phyloP scores from a whole-genome alignment of 768 basidiomycete species.

The Podaxis sp. region DNA sequence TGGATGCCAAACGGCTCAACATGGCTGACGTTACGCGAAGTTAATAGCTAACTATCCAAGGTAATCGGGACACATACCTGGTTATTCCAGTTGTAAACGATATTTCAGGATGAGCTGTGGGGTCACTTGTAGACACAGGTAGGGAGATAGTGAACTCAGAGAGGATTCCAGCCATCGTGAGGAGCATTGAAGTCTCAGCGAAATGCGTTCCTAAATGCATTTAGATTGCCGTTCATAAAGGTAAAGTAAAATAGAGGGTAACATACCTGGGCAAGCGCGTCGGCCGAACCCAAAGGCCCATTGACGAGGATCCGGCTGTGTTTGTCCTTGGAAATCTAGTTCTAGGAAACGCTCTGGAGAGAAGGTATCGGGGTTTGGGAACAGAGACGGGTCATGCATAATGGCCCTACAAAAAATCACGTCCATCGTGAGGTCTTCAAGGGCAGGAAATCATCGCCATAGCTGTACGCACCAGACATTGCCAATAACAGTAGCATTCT shows the following conservation, averaged over 20 bases:
- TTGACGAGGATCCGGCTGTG: conserved; percentile 21
- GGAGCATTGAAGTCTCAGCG: conserved; percentile 21
- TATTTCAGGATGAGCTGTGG: not conserved
- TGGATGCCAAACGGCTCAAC: conserved; percentile 20
- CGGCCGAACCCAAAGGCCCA: conserved; percentile 25
- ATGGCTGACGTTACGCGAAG: conserved; percentile 11
- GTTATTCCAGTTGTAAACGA: conserved; percentile 21
- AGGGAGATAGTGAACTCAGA: conserved; percentile 14
- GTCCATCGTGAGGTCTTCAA: not conserved
- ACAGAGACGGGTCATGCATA: conserved; percentile 22
- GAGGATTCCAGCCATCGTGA: conserved; percentile 20
- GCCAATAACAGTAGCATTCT: conserved; percentile 42
- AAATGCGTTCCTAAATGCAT: conserved; percentile 18
- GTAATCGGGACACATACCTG: conserved; percentile 1
- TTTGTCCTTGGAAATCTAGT: not conserved
- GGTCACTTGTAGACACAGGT: not conserved
- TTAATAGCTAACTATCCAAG: not conserved
- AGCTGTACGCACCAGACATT: conserved; percentile 42
- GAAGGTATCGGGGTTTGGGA: conserved; percentile 21
- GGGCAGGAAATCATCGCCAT: not conserved
- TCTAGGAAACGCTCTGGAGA: conserved; percentile 22
- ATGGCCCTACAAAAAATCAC: conserved; percentile 24
- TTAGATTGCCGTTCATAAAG: not conserved
- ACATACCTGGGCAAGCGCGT: conserved; percentile 23
- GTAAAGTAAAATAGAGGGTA: not conserved